Conservation (phyloP, 2,329 filamentous ascomycete species). For the Paracorniculantispora psalliotae region DNA sequence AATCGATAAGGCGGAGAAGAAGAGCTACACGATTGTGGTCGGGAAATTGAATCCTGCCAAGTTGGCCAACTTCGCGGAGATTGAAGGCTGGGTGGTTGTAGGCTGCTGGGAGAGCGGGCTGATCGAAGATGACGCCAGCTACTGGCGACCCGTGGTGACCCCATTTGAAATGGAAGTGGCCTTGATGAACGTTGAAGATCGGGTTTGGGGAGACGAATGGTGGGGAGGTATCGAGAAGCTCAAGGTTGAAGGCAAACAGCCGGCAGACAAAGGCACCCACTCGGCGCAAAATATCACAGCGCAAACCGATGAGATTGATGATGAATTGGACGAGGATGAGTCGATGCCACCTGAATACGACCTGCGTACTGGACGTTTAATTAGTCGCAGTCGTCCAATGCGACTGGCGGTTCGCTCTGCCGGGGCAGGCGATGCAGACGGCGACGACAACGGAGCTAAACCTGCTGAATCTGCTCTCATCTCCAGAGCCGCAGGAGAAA, state of each 20-base stretch:
- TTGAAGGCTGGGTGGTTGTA: slow-evolving; percentile 95
- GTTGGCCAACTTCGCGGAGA: slow-evolving; percentile 90
- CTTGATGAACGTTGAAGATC: slow-evolving; percentile 66
- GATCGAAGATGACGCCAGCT: slow-evolving; percentile 75
- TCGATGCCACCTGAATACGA: slow-evolving; percentile 88
- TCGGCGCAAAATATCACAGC: slow-evolving; percentile 13
- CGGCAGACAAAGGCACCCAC: slow-evolving; percentile 22
- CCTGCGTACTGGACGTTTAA: slow-evolving; percentile 77
- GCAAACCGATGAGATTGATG: slow-evolving; percentile 20
- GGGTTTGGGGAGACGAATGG: slow-evolving; percentile 86
- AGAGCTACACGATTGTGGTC: slow-evolving; percentile 92
- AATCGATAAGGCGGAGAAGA: slow-evolving; percentile 80
- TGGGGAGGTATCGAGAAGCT: slow-evolving; percentile 72
- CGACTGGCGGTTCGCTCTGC: slow-evolving; percentile 24
- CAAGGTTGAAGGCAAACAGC: neutral
- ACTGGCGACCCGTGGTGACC: slow-evolving; percentile 88
- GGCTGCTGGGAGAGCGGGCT: slow-evolving; percentile 97
- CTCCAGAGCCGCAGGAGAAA: slow-evolving; percentile 56
- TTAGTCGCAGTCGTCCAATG: slow-evolving; percentile 76
- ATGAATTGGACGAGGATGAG: slow-evolving; percentile 56
- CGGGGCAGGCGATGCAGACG: neutral
- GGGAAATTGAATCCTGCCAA: slow-evolving; percentile 95
- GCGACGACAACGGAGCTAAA: slow-evolving; percentile 15
- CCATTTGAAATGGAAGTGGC: slow-evolving; percentile 86
- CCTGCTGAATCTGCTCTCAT: slow-evolving; percentile 41